Percentiles rank a stretch among this genome's conserved stretches.
phyloP scores from a whole-genome alignment of 345 rosid species.

The Carallia brachiata region DNA sequence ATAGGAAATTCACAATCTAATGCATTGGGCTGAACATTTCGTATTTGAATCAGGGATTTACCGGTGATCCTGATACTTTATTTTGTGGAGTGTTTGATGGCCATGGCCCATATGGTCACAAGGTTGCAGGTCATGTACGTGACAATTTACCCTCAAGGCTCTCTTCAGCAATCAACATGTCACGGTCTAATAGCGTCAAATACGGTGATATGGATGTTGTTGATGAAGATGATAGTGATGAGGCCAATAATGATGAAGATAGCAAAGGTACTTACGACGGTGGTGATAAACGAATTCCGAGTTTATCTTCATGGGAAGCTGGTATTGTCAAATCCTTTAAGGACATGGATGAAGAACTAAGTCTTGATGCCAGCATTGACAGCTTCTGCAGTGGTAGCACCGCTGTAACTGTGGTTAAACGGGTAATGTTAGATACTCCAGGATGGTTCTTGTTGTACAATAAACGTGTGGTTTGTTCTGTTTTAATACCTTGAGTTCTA shows the following conservation, averaged over 20 bases:
- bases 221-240: slow-evolving; percentile 3
- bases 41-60: slow-evolving; percentile 51
- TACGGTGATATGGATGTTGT: slow-evolving; percentile 1
- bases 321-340: slow-evolving; percentile 43
- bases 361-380: slow-evolving; percentile 52
- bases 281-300: background rate
- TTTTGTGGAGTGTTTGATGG: slow-evolving; percentile 97
- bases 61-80: slow-evolving; percentile 58
- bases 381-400: slow-evolving; percentile 89
- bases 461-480: background rate
- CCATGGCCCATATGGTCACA: slow-evolving; percentile 90
- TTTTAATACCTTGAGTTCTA: background rate
- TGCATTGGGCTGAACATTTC: slow-evolving; percentile 10
- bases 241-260: background rate
- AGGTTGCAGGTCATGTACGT: slow-evolving; percentile 60
- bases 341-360: slow-evolving; percentile 74
- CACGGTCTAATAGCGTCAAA: slow-evolving; percentile 26
- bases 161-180: slow-evolving; percentile 44
- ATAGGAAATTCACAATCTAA: background rate
- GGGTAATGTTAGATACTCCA: slow-evolving; percentile 37
- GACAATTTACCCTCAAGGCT: slow-evolving; percentile 69
- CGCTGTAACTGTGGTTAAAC: slow-evolving; percentile 67
- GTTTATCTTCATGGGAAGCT: slow-evolving; percentile 41
- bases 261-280: background rate
- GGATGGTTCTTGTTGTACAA: background rate